Base-by-base conservation (phyloP, 352 stramenopile species). In the Phytopythium cucurbitacearum region DNA sequence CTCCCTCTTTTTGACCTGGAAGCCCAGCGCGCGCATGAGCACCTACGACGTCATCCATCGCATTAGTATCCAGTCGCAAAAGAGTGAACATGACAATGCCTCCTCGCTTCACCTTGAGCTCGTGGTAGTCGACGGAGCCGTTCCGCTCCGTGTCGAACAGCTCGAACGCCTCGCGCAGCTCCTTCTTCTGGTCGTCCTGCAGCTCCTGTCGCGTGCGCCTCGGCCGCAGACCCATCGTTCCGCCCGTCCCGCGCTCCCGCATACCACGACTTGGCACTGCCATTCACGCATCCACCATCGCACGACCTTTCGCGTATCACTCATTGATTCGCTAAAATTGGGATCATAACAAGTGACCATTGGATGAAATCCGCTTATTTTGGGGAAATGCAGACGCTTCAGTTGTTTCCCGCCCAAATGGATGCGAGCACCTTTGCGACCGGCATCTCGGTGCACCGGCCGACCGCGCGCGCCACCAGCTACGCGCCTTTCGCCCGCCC, bases 131-230 rank as follows among this genome's bases (percentile, higher is more conserved):
- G 55, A 98, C 86, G 3, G 73, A 82, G 6, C 90, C 89, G 45
- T 76, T 87, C 65, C 96, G 94, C 53, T 97, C 89, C 15, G 76
- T 79, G 71, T 98, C 93, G 53, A 98, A 98, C 40, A 98, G 79
- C 47, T 96, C 89, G 50, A 98, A 98, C 6, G 92, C 89, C 53
- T 98, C 93, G 48, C 80, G 74, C 1, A 98, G 75, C 67, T 98
- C 92, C 41, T 90, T 89, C 59, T 91, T 89, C 67, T 94, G 81
- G 41, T 91, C 84, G 15, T 92, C 81, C 15, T 68, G 74, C 10
- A 91, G 66, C 67, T 94, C 81, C 51, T 91, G 80, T 12, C 79
- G 81, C 32, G 68, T 49, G 21, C 80, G 67, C n/a, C 80, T 73
- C 40, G 38, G 53, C 37, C 35, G 55, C 63, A 15, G 51, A 7